Evolutionary conservation across 73 alveolate genomes (phyloP).

Genomic region (Paramecium bursaria): DNA sequence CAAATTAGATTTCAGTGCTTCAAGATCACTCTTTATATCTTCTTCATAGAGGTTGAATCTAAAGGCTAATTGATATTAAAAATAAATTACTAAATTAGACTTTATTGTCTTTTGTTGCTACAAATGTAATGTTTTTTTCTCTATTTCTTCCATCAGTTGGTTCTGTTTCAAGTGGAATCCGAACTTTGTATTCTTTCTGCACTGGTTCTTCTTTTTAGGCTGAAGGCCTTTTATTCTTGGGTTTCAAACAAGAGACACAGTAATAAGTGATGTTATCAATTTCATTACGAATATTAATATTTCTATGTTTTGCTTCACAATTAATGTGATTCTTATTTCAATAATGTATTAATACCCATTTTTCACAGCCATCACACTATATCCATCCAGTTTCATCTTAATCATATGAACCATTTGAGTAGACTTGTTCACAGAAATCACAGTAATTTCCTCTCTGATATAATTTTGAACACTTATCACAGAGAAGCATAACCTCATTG

Average conservation of each 20-base stretch:
- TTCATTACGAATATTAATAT: conserved; percentile 16
- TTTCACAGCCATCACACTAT: conserved; percentile 42
- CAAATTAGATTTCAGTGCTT: background rate
- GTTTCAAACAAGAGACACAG: conserved; percentile 38
- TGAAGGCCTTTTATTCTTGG: background rate
- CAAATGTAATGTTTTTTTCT: conserved; percentile 44
- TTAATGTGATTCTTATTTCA: conserved; percentile 20
- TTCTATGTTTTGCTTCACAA: conserved; percentile 58
- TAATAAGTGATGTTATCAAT: conserved; percentile 25
- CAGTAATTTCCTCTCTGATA: conserved; percentile 48
- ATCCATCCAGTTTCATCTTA: conserved; percentile 58
- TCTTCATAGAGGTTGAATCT: conserved; percentile 42
- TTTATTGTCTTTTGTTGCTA: conserved; percentile 51
- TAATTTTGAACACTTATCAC: conserved; percentile 44
- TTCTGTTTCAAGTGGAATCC: background rate
- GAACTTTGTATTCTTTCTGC: conserved; percentile 16
- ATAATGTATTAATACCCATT: conserved; percentile 19
- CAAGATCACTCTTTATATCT: conserved; percentile 50
- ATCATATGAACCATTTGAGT: conserved; percentile 56
- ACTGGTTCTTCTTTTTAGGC: conserved; percentile 15
- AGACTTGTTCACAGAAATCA: conserved; percentile 60
- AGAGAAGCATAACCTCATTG: conserved; percentile 5
- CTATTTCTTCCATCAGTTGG: conserved; percentile 2
- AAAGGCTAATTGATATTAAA: conserved; percentile 27
- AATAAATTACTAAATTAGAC: conserved; percentile 35